A percentile compares a stretch with the other conserved stretches of the same genome.
phyloP scores from a whole-genome alignment of 225 moss, liverwort and hornwort species.

The Physcomitrium patens region DNA sequence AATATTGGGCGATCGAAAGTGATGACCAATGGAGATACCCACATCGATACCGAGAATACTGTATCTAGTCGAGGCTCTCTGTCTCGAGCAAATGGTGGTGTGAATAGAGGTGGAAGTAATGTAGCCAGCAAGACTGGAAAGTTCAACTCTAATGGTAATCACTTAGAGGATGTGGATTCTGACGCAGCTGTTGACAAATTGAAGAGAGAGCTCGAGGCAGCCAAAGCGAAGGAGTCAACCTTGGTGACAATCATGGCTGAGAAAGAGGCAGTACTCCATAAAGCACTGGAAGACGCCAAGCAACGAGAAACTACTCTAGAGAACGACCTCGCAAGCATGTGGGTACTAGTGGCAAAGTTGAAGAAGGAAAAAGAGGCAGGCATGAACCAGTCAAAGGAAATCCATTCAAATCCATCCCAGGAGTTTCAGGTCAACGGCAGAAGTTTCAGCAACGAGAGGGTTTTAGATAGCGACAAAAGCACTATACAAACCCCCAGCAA shows the following conservation, averaged over 20 bases:
- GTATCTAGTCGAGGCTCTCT: conserved; percentile 37
- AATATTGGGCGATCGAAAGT: conserved; percentile 53
- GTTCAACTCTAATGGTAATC: conserved; percentile 40
- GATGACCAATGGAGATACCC: conserved; percentile 63
- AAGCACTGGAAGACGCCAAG: conserved; percentile 73
- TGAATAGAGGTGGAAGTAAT: conserved; percentile 40
- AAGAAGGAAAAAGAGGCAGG: conserved; percentile 74
- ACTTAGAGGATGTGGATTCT: conserved; percentile 61
- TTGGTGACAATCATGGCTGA: conserved; percentile 65
- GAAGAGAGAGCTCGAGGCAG: conserved; percentile 66
- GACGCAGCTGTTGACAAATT: conserved; percentile 53
- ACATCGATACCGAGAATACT: conserved; percentile 60
- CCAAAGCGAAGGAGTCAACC: conserved; percentile 60
- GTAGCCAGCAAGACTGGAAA: conserved; percentile 53
- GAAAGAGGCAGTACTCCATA: conserved; percentile 71
- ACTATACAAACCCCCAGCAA: conserved; percentile 31
- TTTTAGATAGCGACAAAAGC: conserved; percentile 31
- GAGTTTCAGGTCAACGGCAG: conserved; percentile 40
- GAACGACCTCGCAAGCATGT: conserved; percentile 97
- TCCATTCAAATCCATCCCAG: conserved; percentile 35
- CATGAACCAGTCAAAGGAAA: conserved; percentile 27
- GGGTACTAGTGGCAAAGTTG: conserved; percentile 92
- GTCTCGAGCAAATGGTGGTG: conserved; percentile 49
- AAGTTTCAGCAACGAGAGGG: conserved; percentile 19
- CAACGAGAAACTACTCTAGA: conserved; percentile 79